phyloP scores from a whole-genome alignment of 2,329 filamentous ascomycete genomes.

The Fusarium caatingaense region DNA sequence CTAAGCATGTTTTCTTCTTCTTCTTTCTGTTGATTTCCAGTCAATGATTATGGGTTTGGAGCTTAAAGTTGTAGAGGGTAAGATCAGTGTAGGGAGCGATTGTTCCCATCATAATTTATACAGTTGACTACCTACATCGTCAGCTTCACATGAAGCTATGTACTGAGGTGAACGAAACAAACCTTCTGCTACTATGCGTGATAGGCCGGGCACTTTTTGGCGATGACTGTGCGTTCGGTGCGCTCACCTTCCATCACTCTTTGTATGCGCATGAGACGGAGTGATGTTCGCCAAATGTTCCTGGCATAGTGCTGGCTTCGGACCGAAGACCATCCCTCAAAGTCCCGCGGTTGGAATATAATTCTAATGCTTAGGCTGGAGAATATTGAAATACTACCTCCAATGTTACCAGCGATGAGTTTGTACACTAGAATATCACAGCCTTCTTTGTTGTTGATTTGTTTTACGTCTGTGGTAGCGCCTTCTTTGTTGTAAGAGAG shows the following conservation, averaged over 20 bases:
- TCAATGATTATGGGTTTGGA: constrained; percentile 9
- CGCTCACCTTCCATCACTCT: background rate
- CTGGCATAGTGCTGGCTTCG: background rate
- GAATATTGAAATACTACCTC: no score
- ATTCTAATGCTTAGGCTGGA: background rate
- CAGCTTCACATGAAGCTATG: background rate
- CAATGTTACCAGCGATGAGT: background rate
- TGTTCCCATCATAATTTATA: constrained; percentile 35
- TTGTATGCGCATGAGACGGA: background rate
- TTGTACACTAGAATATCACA: background rate
- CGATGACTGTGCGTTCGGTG: background rate
- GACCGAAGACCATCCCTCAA: background rate
- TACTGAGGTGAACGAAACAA: background rate
- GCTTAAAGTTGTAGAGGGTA: constrained; percentile 16
- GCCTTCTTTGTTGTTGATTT: background rate
- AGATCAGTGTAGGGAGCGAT: constrained; percentile 19
- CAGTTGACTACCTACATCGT: constrained; percentile 13
- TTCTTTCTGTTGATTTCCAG: background rate
- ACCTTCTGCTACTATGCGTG: background rate
- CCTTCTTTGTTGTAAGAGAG: background rate
- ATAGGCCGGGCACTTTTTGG: background rate
- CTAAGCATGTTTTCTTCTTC: constrained; percentile 43
- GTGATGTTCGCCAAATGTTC: background rate
- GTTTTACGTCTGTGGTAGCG: no score
- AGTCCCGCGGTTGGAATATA: background rate